Conservation (phyloP, 331 rosid genomes). For the Pyrus hybrid region DNA sequence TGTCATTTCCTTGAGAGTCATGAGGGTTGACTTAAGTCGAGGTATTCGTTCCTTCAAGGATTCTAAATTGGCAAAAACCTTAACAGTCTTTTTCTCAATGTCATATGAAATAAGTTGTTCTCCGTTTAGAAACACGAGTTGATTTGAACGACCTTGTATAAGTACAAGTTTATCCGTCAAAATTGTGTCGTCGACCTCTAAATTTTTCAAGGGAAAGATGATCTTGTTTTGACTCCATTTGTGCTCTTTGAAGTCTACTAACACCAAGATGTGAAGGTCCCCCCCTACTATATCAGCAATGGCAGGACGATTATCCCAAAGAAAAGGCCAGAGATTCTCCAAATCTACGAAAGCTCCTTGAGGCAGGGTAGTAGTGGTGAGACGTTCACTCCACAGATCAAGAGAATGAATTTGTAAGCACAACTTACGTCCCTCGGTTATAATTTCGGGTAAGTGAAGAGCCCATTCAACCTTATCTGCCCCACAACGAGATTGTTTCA, state of each 20-base stretch:
- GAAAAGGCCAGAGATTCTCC: neutral
- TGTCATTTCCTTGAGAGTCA: neutral
- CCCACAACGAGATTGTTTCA: too few relatives aligned
- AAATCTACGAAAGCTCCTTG: neutral
- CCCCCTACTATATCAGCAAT: neutral
- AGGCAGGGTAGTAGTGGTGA: neutral
- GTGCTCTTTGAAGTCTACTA: neutral
- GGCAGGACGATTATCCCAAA: neutral
- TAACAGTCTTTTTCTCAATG: neutral
- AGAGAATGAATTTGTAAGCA: neutral
- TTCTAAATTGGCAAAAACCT: neutral
- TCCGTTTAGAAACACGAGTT: too few relatives aligned
- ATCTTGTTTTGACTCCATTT: neutral
- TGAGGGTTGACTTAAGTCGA: neutral
- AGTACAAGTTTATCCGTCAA: neutral
- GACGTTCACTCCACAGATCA: neutral
- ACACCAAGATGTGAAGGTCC: neutral
- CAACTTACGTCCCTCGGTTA: neutral
- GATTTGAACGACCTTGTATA: neutral
- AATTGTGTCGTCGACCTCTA: neutral
- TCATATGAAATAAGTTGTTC: neutral
- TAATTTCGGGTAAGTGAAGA: neutral
- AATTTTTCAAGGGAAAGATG: neutral
- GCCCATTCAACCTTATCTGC: neutral
- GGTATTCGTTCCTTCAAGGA: neutral